phyloP scores from a whole-genome alignment of 148 eudicot species.

The Heliosperma pusillum region DNA sequence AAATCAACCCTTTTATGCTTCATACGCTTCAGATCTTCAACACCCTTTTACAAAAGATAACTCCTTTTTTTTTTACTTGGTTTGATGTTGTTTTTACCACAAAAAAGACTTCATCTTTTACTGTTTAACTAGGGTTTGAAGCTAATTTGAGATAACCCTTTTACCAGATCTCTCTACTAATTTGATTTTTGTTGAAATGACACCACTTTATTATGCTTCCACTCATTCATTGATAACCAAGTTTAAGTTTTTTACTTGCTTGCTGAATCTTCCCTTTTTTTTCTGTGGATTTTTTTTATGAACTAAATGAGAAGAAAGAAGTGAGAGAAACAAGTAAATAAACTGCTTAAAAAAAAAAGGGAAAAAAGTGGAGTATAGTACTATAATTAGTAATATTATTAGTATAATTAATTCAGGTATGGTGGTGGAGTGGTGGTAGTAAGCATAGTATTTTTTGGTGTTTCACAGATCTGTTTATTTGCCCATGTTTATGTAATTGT shows the following conservation, averaged over 20 bases:
- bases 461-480: neutral
- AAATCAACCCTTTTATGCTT: constrained; percentile 33
- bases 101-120: constrained; percentile 8
- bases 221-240: constrained; percentile 23
- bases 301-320: neutral
- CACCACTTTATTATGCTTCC: constrained; percentile 2
- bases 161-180: constrained; percentile 14
- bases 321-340: neutral
- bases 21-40: constrained; percentile 36
- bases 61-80: neutral
- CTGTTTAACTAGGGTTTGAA: constrained; percentile 24
- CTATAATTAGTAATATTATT: neutral
- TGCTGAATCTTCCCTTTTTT: constrained; percentile 9
- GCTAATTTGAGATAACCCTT: neutral
- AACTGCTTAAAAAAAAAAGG: too few species aligned
- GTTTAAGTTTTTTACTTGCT: neutral
- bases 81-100: neutral
- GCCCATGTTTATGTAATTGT: neutral
- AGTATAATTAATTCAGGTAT: neutral
- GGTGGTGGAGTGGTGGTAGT: neutral
- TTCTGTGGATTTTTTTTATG: neutral
- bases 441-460: too few species aligned
- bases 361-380: neutral
- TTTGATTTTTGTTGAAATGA: neutral
- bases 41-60: constrained; percentile 5